phyloP scores from a whole-genome alignment of 805 yeast genomes.

The Deakozyma indianensis region DNA sequence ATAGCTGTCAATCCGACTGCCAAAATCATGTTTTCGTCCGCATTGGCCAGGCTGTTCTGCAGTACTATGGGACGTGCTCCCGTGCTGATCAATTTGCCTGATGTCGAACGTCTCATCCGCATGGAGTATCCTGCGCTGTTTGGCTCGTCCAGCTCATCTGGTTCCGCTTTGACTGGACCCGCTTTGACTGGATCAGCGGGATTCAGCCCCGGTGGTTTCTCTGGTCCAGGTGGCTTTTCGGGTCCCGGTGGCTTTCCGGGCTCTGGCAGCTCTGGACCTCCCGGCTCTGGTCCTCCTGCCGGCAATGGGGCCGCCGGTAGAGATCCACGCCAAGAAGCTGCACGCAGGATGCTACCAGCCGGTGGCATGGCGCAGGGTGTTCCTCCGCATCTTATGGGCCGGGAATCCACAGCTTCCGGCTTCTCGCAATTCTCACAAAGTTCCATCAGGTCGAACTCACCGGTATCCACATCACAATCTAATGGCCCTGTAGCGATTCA shows the following conservation, averaged over 20 bases:
- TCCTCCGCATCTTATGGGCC: constrained; percentile 4
- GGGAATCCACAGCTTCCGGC: constrained; percentile 1
- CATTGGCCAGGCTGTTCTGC: background rate
- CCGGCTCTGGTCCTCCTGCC: no score
- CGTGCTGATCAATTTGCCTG: background rate
- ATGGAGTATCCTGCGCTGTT: background rate
- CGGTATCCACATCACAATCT: no score
- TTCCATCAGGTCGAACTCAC: no score
- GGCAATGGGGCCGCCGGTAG: background rate
- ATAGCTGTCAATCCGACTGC: constrained; percentile 44
- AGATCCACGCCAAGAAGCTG: background rate
- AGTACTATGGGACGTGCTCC: background rate
- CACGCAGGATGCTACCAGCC: background rate
- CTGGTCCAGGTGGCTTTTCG: no score
- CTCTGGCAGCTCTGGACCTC: no score
- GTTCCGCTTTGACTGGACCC: no score
- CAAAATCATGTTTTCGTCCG: constrained; percentile 33
- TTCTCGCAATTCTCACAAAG: no score
- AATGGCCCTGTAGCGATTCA: no score
- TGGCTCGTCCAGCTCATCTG: no score
- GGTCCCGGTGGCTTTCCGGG: no score
- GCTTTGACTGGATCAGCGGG: no score
- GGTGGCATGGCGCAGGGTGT: background rate
- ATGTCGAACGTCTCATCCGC: background rate
- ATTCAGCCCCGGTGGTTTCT: no score